Percentiles rank a stretch among this genome's conserved stretches.
These are phyloP conservation scores for Calcarisporium arbuscula DNA, from an alignment of 2,329 filamentous ascomycete species.

Conservation along the genomic window DNA sequence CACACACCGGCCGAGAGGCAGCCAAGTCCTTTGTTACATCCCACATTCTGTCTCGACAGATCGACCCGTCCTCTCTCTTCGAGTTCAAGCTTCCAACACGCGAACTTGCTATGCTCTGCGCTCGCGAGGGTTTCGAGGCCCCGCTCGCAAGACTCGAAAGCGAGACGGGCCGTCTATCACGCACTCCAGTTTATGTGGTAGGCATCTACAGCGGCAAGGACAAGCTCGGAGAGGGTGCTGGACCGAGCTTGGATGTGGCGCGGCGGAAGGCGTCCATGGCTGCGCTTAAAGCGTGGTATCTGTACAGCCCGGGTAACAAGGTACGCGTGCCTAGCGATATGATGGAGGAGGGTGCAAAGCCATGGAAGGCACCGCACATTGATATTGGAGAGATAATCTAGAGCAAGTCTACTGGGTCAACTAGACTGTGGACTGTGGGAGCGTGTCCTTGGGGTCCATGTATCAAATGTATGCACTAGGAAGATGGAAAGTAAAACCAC, in stretches of 20 bases:
- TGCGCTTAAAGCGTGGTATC: slow-evolving; percentile 88
- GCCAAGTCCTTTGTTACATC: slow-evolving; percentile 76
- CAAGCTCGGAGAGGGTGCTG: slow-evolving; percentile 87
- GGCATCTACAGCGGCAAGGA: slow-evolving; percentile 89
- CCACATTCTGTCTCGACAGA: slow-evolving; percentile 74
- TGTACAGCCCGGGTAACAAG: slow-evolving; percentile 72
- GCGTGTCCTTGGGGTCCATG: slow-evolving; percentile 1
- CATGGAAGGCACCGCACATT: slow-evolving; percentile 62
- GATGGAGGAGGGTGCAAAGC: slow-evolving; percentile 51
- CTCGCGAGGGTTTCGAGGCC: slow-evolving; percentile 79
- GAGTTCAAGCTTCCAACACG: slow-evolving; percentile 76
- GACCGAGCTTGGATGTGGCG: slow-evolving; percentile 69
- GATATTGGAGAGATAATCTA: slow-evolving; percentile 66
- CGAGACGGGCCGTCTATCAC: slow-evolving; percentile 81
- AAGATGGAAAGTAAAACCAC: slow-evolving; percentile 5
- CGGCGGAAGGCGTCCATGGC: slow-evolving; percentile 75
- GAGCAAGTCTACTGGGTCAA: slow-evolving; percentile 10
- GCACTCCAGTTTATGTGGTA: slow-evolving; percentile 86
- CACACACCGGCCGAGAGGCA: slow-evolving; percentile 73
- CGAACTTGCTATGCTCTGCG: slow-evolving; percentile 78
- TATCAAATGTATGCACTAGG: slow-evolving; percentile 9
- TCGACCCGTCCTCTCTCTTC: slow-evolving; percentile 74
- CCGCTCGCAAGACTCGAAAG: slow-evolving; percentile 82
- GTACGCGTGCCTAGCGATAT: slow-evolving; percentile 65
- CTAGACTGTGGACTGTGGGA: slow-evolving; percentile 1